phyloP scores from a whole-genome alignment of 2,329 filamentous ascomycete species.

The Karstenula rhodostoma region DNA sequence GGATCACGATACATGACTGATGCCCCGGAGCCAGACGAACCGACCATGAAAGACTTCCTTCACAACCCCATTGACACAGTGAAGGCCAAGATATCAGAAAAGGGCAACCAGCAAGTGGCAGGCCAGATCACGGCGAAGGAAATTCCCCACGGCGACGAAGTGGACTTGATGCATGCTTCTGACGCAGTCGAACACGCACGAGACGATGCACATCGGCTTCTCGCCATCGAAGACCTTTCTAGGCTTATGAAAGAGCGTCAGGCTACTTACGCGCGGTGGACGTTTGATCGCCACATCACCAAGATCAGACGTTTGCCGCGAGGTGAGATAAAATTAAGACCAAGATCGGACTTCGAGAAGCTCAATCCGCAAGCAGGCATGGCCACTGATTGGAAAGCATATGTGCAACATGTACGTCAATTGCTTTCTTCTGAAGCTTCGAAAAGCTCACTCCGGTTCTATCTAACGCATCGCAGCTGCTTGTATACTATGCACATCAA shows the following conservation, averaged over 20 bases:
- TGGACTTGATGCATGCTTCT: slow-evolving; percentile 47
- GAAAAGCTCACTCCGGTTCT: neutral
- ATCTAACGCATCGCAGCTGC: slow-evolving; percentile 31
- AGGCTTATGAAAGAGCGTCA: slow-evolving; percentile 39
- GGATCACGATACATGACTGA: slow-evolving; percentile 29
- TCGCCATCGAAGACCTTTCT: slow-evolving; percentile 29
- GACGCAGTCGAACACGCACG: slow-evolving; percentile 28
- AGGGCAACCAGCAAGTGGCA: slow-evolving; percentile 35
- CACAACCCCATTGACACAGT: slow-evolving; percentile 37
- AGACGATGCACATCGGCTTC: slow-evolving; percentile 22
- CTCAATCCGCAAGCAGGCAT: slow-evolving; percentile 25
- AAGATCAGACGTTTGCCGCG: slow-evolving; percentile 41
- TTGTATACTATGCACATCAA: slow-evolving; percentile 36
- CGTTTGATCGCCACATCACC: slow-evolving; percentile 47
- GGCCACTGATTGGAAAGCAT: slow-evolving; percentile 42
- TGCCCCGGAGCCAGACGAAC: slow-evolving; percentile 29
- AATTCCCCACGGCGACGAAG: slow-evolving; percentile 46
- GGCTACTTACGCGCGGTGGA: slow-evolving; percentile 46
- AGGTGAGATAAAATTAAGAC: slow-evolving; percentile 27
- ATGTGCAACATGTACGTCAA: slow-evolving; percentile 32
- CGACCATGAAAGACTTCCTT: slow-evolving; percentile 33
- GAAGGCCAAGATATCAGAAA: slow-evolving; percentile 30
- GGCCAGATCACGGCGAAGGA: slow-evolving; percentile 55
- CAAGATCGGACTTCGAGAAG: slow-evolving; percentile 32
- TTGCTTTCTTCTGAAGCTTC: neutral